These are phyloP conservation scores for Aspergillus flavus DNA, from an alignment of 2,329 filamentous ascomycete genomes.

Conservation along the genomic window DNA sequence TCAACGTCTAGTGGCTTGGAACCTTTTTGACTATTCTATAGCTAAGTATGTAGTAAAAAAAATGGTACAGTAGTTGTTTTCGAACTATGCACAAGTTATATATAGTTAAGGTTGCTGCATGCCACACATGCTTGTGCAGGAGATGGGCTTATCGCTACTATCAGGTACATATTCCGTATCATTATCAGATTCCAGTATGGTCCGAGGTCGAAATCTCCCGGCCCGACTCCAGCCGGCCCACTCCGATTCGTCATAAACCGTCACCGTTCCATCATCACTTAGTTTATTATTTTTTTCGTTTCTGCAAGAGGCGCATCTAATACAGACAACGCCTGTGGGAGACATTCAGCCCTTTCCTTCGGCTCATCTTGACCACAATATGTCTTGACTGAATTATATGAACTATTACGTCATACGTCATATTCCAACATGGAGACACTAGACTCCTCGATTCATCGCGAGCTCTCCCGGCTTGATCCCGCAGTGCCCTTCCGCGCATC, in stretches of 20 bases:
- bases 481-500: conserved; percentile 75
- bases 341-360: neutral
- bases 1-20: no score
- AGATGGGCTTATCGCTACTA: conserved; percentile 5
- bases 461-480: conserved; percentile 62
- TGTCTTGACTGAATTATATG: conserved; percentile 9
- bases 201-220: neutral
- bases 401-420: neutral
- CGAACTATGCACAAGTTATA: neutral
- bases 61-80: no score
- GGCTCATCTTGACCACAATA: neutral
- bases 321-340: neutral
- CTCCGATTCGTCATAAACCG: conserved; percentile 5
- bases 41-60: no score
- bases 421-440: conserved; percentile 27
- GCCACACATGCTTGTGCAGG: neutral
- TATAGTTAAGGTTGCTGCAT: conserved; percentile 1
- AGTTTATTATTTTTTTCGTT: neutral
- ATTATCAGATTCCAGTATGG: neutral
- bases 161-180: neutral
- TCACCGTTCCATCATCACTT: conserved; percentile 5
- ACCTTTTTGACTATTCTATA: no score
- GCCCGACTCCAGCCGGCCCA: conserved; percentile 5
- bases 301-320: neutral
- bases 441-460: conserved; percentile 53